Base-by-base conservation (phyloP, 371 early-diverging fungal genomes). In the Mucor racemosus region DNA sequence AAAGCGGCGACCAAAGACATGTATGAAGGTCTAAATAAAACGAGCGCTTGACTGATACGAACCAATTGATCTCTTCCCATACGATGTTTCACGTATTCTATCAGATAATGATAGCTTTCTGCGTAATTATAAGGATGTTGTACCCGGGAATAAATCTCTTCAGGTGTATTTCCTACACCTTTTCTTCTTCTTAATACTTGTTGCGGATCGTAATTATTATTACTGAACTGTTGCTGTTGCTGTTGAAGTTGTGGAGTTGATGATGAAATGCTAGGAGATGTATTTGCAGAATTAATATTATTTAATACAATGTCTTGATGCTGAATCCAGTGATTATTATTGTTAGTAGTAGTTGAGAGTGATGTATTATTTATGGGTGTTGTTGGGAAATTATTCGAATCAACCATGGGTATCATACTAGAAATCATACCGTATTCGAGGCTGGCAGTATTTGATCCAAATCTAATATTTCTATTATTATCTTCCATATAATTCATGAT, bases 1-100 rank as follows among this genome's bases (percentile, higher is more conserved):
- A 95, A 78, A 63, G 91, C 87, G 88, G 90, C 91, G 68, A 93
- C 88, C 61, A 90, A 76, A 1, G 94, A 92, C 73, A 95, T 92
- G 67, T 93, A 91, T 0, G 91, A 90, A 14, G 95, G 95, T 21
- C 95, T 84, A 76, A 94, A 93, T 71, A 86, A 82, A 26, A 92
- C 91, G 68, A 95, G 82, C 1, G 93, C 91, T 19, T 90, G 81
- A 74, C 92, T 90, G 31, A 95, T 91, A 26, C 93, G 82, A 80
- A 92, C 83, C 54, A 92, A 83, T 65, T 92, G 90, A 26, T 85
- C 83, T 72, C 90, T 86, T 67, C 88, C 86, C 93, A 95, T 92
- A 42, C 93, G 88, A 55, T 86, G 88, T 41, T 86, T 85, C 21
- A 91, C 87, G 63, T 87, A 89, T 26, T 84, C 77, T 19, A 91